Evolutionary conservation across 768 basidiomycete genomes (phyloP).

Genomic region (Kwoniella heveanensis): DNA sequence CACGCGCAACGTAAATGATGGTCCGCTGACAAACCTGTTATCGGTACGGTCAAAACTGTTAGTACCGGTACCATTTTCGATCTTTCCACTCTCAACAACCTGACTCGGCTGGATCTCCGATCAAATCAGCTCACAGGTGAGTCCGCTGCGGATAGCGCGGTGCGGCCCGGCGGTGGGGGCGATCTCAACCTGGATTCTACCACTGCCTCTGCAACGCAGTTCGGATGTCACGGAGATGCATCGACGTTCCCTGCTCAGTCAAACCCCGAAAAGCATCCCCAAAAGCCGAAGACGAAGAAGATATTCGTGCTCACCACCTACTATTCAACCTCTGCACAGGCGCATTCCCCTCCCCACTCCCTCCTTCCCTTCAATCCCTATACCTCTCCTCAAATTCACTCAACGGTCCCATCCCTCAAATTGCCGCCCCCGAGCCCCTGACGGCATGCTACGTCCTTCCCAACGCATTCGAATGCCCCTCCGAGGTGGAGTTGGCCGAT

Average conservation of each 20-base stretch:
- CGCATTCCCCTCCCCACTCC: constrained; percentile 3
- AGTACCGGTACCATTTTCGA: constrained; percentile 29
- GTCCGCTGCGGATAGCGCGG: background rate
- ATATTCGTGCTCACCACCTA: background rate
- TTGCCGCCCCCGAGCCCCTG: constrained; percentile 10
- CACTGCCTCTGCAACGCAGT: no score
- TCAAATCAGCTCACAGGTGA: constrained; percentile 27
- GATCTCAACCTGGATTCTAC: background rate
- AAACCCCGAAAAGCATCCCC: no score
- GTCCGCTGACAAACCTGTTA: no score
- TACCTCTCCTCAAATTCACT: constrained; percentile 25
- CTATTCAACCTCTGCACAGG: constrained; percentile 7
- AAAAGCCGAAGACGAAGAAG: no score
- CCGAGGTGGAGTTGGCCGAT: constrained; percentile 13
- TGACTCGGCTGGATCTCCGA: constrained; percentile 25
- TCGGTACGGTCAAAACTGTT: no score
- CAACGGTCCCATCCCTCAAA: constrained; percentile 21
- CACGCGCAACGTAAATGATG: no score
- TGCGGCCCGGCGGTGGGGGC: no score
- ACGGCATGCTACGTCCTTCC: constrained; percentile 25
- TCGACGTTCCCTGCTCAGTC: no score
- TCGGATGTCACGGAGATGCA: no score
- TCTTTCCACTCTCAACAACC: constrained; percentile 12
- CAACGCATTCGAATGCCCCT: constrained; percentile 23
- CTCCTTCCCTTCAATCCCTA: constrained; percentile 8